Conservation (phyloP, 1,284 basidiomycete genomes). For the Tylopilus orsonianus region DNA sequence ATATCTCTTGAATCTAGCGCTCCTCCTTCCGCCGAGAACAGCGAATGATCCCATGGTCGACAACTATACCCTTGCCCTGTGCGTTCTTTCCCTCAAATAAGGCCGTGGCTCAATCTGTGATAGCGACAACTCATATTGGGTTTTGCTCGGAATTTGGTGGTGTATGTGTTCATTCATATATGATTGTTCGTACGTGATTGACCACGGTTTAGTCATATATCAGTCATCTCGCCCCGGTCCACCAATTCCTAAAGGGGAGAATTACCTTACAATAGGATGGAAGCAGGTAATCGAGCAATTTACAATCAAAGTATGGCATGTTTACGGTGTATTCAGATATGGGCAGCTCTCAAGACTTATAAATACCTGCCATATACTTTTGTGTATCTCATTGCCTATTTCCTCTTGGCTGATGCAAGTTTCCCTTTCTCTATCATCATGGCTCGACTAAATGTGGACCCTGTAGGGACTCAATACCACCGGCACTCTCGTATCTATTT, state of each 20-base stretch:
- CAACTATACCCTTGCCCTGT: constrained; percentile 68
- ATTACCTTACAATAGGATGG: constrained; percentile 77
- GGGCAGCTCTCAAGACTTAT: constrained; percentile 67
- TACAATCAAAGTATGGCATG: not conserved
- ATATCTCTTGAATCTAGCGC: constrained; percentile 65
- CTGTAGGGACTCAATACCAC: constrained; percentile 74
- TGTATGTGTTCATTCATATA: constrained; percentile 46
- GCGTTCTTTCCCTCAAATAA: constrained; percentile 26
- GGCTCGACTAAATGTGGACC: not conserved
- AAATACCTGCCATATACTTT: constrained; percentile 75
- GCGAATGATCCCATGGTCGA: constrained; percentile 64
- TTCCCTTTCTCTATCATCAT: not conserved
- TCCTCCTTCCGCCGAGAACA: constrained; percentile 64
- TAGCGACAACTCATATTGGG: constrained; percentile 76
- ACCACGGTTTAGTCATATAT: constrained; percentile 56
- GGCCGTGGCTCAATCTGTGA: constrained; percentile 8
- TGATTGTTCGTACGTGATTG: not conserved
- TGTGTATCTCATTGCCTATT: constrained; percentile 71
- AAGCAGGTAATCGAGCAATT: constrained; percentile 53
- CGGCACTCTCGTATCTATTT: constrained; percentile 71
- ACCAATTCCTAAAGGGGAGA: constrained; percentile 66
- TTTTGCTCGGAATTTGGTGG: constrained; percentile 76
- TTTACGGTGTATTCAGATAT: constrained; percentile 48
- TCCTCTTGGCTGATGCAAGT: constrained; percentile 71
- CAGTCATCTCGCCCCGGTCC: constrained; percentile 77